phyloP scores from a whole-genome alignment of 331 rosid genomes.

The Quercus lobata region DNA sequence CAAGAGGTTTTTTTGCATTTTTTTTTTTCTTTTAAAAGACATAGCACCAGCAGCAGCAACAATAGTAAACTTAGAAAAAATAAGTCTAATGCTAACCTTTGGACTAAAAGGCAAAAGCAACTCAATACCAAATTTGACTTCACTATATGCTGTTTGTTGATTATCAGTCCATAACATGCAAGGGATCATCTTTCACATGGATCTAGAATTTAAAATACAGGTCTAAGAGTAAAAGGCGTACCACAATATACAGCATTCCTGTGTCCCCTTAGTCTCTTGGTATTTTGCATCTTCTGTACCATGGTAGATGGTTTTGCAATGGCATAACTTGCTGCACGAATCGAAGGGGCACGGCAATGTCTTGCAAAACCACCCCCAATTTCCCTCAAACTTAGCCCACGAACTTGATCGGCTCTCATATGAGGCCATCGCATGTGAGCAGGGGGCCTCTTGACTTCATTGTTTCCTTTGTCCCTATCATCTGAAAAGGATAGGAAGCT shows the following conservation, averaged over 20 bases:
- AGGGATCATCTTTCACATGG: slow-evolving; percentile 1
- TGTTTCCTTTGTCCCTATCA: slow-evolving; percentile 49
- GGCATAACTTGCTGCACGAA: slow-evolving; percentile 95
- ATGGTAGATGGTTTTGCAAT: slow-evolving; percentile 93
- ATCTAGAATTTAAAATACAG: slow-evolving; percentile 11
- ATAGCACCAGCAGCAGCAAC: no score
- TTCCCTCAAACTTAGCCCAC: slow-evolving; percentile 88
- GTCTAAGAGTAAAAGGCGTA: slow-evolving; percentile 32
- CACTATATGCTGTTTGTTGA: not conserved
- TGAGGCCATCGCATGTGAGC: slow-evolving; percentile 98
- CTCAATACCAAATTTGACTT: not conserved
- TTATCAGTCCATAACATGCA: not conserved
- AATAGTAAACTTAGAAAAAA: no score
- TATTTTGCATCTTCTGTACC: slow-evolving; percentile 92
- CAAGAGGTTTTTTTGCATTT: no score
- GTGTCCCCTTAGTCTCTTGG: slow-evolving; percentile 90
- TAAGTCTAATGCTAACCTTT: no score
- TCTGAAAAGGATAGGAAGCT: slow-evolving; percentile 35
- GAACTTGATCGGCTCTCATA: slow-evolving; percentile 94
- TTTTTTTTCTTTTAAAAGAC: no score
- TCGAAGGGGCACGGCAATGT: slow-evolving; percentile 92
- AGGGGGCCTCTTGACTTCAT: slow-evolving; percentile 52
- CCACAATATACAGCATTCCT: slow-evolving; percentile 99
- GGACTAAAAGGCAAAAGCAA: not conserved
- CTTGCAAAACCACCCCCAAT: slow-evolving; percentile 97